These are phyloP conservation scores for Microdochium trichocladiopsis DNA, from an alignment of 2,329 filamentous ascomycete species.

Conservation along the genomic window DNA sequence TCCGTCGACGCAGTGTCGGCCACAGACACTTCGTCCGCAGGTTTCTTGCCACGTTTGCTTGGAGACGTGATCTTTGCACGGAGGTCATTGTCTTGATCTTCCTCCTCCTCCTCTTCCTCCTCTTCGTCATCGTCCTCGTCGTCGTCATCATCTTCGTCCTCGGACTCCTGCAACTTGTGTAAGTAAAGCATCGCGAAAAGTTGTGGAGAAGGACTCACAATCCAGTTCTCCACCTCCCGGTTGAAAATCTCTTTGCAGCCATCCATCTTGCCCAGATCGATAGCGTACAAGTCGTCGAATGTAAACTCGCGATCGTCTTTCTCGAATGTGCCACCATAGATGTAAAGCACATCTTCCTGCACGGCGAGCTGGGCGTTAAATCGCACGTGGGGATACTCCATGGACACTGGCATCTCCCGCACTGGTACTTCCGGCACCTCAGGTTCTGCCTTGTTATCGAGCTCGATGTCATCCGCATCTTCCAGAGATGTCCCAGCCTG, in stretches of 20 bases:
- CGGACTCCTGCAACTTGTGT: constrained; percentile 40
- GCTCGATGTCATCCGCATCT: constrained; percentile 33
- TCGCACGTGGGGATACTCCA: constrained; percentile 80
- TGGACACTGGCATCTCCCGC: constrained; percentile 58
- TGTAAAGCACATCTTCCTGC: constrained; percentile 86
- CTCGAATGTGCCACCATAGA: constrained; percentile 93
- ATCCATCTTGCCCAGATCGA: constrained; percentile 91
- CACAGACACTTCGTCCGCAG: constrained; percentile 31
- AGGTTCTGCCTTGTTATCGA: constrained; percentile 39
- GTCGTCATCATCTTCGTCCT: constrained; percentile 37
- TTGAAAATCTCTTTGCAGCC: constrained; percentile 89
- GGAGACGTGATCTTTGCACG: constrained; percentile 28
- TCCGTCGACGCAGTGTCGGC: constrained; percentile 27
- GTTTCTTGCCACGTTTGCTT: constrained; percentile 51
- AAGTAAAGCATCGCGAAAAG: not conserved
- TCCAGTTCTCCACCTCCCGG: constrained; percentile 78
- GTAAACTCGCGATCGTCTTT: constrained; percentile 93
- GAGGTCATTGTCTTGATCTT: constrained; percentile 16
- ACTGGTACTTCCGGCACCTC: constrained; percentile 50
- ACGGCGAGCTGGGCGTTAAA: constrained; percentile 91
- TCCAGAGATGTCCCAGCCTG: constrained; percentile 65
- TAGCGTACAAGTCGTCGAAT: constrained; percentile 88
- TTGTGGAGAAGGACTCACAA: constrained; percentile 39
- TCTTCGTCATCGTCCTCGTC: constrained; percentile 38
- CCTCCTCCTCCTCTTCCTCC: constrained; percentile 41